Base-by-base conservation (phyloP, 768 basidiomycete genomes). In the Pholiota molesta region DNA sequence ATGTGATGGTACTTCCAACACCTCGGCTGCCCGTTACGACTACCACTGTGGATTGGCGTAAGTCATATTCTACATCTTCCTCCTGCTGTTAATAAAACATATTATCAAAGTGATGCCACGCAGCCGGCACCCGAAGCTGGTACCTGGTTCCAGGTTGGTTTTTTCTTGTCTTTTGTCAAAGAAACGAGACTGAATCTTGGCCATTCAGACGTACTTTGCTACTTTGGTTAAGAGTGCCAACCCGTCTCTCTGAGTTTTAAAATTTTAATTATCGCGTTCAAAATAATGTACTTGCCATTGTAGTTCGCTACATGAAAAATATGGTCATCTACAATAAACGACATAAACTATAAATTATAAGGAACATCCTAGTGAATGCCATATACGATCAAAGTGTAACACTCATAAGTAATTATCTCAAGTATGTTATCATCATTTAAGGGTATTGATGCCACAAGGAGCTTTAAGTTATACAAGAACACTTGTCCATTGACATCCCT, bases 91-190 rank as follows among this genome's bases (percentile, higher is more conserved):
- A 23, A 49, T 52, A 66, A 45, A 66, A 42, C 23, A 26, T 37
- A 1, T 31, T 11, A 17, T 45, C 52, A 68, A 62, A 83, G 84
- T 57, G 85, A 86, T 69, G 84, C 86, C 55, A 71, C 73, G 44
- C 76, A 79, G 62, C 83, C 83, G 54, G 83, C 86, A 11, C 86
- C 86, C 33, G 84, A 87, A 71, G 86, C 86, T 53, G 86, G 86
- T 33, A 80, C 82, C 45, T 88, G 87, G 86, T 87, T 87, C 86
- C 85, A 88, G 74, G 74, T 71, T 47, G 1, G 66, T 61, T 8
- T 17, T 21, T 52, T 31, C 13, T 45, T 29, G 4, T 44, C 29
- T 44, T 19, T 37, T 13, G 5, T 40, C 26, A 1, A 23, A 47
- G 23, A 23, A 23, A 28, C 14, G 13, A 31, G 19, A 23, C 21